Evolutionary conservation across 306 rosid genomes (phyloP), one percentile per base, ranked within the genome.

Genomic region (Vigna nakashimae): DNA sequence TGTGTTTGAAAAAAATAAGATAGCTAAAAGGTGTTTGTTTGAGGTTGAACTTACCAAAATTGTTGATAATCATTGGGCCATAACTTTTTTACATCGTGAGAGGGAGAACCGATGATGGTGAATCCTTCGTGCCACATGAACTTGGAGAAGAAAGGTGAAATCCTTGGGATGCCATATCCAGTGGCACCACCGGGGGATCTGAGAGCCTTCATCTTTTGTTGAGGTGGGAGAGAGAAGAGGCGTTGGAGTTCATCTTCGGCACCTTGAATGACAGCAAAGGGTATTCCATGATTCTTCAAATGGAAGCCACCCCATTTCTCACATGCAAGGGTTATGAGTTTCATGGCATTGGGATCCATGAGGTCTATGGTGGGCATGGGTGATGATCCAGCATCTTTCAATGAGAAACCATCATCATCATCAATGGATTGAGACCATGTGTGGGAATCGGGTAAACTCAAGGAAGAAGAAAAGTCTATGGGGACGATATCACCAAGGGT

Each of bases 41-140:
- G 38, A 4, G 59, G 2, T 18, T 4, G 17, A 64, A 79, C 85
- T 69, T 79, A 92, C 97, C 93, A 87, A 84, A 92, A 90, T 16
- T 51, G 73, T 74, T 81, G 17, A 62, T 66, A 74, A 69, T 79
- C 77, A 65, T 84, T 52, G 59, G 93, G 91, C 97, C 97, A 92
- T 65, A 92, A 76, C 52, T 80, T 70, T 40, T 65, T 82, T 15
- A 84, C 96, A 76, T 87, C 88, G n/a, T 78, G 73, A 8, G 30
- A 18, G 0, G 93, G 79, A 63, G 96, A 87, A 2, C 91, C 97
- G 70, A 84, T 65, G 83, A 90, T 84, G 20, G 97, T 92, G 36
- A 90, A 90, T 0, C 97, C 97, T 46, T 92, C 97, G 22, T 88
- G 92, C 97, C 97, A 92, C 97, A 90, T 90, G 22, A 64, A 50